Evolutionary conservation across 768 basidiomycete species (phyloP), one percentile per base, ranked within the genome.

Genomic region (Termitomyces heimii): DNA sequence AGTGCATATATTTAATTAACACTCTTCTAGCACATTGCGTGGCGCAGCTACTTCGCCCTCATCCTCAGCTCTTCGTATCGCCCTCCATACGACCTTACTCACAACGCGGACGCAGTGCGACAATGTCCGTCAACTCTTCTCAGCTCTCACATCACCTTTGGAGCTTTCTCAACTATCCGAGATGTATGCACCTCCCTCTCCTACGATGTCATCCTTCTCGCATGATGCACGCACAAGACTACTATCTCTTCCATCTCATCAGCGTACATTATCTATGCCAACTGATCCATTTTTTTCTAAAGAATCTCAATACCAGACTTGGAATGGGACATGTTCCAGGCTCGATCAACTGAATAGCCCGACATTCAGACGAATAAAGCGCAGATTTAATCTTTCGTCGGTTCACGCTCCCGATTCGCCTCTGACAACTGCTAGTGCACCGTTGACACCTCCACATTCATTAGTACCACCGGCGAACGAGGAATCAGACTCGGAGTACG

Each of bases 141-240:
- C 85, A 7, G 91, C 90, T 14, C 80, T 94, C 46, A 86, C 91
- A 0, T 82, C 81, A 7, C 85, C 88, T 7, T 68, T 78, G 14
- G 85, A 89, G 61, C 74, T 92, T n/a, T 77, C 85, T 10, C 91
- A 89, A 66, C 77, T 94, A 12, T 76, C 88, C 12, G 91, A 91
- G 71, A 94, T 94, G 92, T 94, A 94, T 68, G 89, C 89, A 0
- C 91, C 92, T 5, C 81, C 89, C 0, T 89, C 86, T 0, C 86
- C 88, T 5, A 43, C 57, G 40, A 35, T 35, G 4, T 53, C 55
- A 24, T 52, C 56, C 26, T 62, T 60, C 34, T 53, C 43, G 22
- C 56, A 48, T 1, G 56, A 62, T 14, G 55, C 48, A n/a, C 49
- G 34, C 37, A 34, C 62, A 6, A 54, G 54, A 54, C 82, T 80